Conservation (phyloP, 2,329 filamentous ascomycete genomes). For the Penicillium concentricum region DNA sequence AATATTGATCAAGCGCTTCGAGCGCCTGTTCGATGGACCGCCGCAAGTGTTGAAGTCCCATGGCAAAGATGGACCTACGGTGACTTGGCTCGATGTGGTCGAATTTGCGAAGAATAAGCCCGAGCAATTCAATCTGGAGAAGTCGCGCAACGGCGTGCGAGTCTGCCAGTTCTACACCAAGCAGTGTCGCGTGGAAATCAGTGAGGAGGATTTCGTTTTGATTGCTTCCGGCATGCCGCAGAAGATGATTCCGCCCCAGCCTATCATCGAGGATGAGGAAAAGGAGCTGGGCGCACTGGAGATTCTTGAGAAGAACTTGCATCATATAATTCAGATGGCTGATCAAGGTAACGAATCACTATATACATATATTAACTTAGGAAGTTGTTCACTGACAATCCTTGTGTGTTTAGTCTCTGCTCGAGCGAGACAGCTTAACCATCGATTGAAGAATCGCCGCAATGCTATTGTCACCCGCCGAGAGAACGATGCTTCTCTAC, state of each 20-base stretch:
- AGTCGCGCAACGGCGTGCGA: slow-evolving; percentile 65
- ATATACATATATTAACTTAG: neutral
- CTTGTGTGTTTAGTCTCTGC: slow-evolving; percentile 55
- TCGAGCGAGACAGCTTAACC: slow-evolving; percentile 74
- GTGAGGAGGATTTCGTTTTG: slow-evolving; percentile 81
- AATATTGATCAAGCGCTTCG: slow-evolving; percentile 80
- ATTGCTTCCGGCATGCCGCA: slow-evolving; percentile 81
- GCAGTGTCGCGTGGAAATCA: slow-evolving; percentile 78
- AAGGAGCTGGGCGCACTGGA: slow-evolving; percentile 81
- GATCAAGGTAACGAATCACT: slow-evolving; percentile 60
- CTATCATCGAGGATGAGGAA: slow-evolving; percentile 80
- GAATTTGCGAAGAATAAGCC: slow-evolving; percentile 79
- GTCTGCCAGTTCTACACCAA: slow-evolving; percentile 82
- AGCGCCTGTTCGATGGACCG: slow-evolving; percentile 79
- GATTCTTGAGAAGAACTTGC: slow-evolving; percentile 75
- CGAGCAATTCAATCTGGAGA: slow-evolving; percentile 70
- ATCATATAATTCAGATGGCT: slow-evolving; percentile 74
- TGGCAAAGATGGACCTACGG: slow-evolving; percentile 59
- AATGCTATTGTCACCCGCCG: slow-evolving; percentile 69
- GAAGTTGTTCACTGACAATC: neutral
- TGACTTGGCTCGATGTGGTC: slow-evolving; percentile 84
- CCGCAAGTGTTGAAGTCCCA: slow-evolving; percentile 66
- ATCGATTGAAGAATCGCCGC: slow-evolving; percentile 72
- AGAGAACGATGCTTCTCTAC: slow-evolving; percentile 43
- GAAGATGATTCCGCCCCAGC: slow-evolving; percentile 75